These are phyloP conservation scores for Diaporthe humulicola DNA, from an alignment of 2,329 filamentous ascomycete genomes.

Conservation along the genomic window DNA sequence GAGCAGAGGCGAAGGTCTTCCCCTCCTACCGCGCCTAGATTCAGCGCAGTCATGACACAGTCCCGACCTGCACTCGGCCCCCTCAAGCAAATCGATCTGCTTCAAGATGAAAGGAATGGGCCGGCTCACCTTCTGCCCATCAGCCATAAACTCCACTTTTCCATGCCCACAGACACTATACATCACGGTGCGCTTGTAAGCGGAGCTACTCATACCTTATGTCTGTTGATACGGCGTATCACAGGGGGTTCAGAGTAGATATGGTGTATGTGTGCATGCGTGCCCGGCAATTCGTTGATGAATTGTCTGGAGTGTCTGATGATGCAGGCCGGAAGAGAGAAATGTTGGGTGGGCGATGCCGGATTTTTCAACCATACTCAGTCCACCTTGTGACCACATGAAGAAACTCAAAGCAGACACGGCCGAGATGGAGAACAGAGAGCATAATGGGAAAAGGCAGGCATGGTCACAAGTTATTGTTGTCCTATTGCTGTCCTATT, in stretches of 20 bases:
- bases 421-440: not conserved
- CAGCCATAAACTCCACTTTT: not conserved
- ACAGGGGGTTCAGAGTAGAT: not conserved
- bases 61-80: not conserved
- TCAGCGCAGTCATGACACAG: not conserved
- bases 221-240: not conserved
- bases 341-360: not conserved
- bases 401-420: not conserved
- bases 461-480: not conserved
- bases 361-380: not conserved
- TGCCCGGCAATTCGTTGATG: not conserved
- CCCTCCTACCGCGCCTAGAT: not conserved
- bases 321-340: not conserved
- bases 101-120: not conserved
- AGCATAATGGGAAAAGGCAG: not conserved
- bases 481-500: not conserved
- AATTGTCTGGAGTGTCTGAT: not conserved
- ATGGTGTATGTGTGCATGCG: not conserved
- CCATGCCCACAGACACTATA: constrained; percentile 13
- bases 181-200: not conserved
- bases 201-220: not conserved
- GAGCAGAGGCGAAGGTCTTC: not conserved
- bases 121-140: not conserved
- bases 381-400: not conserved
- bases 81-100: not conserved